Base-by-base conservation (phyloP, 371 early-diverging fungal genomes). In the Mucor saturninus region DNA sequence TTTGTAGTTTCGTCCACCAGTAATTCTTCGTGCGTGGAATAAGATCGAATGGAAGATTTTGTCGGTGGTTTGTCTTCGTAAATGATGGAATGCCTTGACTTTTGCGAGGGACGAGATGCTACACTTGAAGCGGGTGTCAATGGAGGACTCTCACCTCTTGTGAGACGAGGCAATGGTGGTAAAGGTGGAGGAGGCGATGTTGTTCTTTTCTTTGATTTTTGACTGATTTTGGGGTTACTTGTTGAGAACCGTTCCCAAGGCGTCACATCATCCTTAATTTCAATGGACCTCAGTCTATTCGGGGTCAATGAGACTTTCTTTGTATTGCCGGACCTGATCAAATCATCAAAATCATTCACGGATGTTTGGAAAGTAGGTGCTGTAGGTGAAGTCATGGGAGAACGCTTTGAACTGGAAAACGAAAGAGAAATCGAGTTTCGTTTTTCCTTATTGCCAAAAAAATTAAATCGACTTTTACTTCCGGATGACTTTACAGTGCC, bases 271-370 rank as follows among this genome's bases (percentile, higher is more conserved):
- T 69, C 63, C 45, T 67, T 67, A 2, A 85, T 75, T 62, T 88
- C 88, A 46, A 88, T 86, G 1, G 85, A 83, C 31, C 73, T 74
- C 31, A 88, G 66, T 52, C 88, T 79, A 62, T 82, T 85, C 3
- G 88, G 88, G 15, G 88, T 88, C 45, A 88, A 60, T 2, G 84
- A 78, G 3, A 86, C 85, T 32, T 80, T 80, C 72, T 83, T 79
- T 1, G 88, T 88, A 32, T 79, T 76, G 32, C 83, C 84, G 29
- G 83, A 84, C 29, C 79, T 70, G 38, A 88, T 81, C 3, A 88
- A 51, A 35, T 81, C 82, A 50, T 88, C 88, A 72, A 88, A 86
- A 49, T 83, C 80, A 54, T 73, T 68, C 5, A 61, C 56, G n/a
- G 61, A 29, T 15, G 50, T 40, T 6, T 59, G 50, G 31, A 53